Evolutionary conservation across 1,284 basidiomycete species (phyloP), one percentile per base, ranked within the genome.

Genomic region (Ustilago curta): DNA sequence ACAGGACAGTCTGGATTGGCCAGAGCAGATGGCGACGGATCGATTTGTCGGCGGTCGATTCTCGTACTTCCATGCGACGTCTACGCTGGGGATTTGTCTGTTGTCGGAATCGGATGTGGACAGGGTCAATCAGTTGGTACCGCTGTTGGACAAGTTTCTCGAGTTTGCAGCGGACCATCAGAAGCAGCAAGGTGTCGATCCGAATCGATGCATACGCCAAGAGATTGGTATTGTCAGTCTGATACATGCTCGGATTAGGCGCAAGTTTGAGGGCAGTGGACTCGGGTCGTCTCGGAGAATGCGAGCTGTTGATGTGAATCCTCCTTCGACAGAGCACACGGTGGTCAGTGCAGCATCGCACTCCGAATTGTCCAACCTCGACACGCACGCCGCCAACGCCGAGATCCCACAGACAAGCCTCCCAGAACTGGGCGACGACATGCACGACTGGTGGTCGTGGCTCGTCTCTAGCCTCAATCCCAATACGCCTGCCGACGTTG

Each of bases 361-460:
- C 7, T 19, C 27, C n/a, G 27, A 2, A 0, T 1, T 6, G 35
- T 11, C 50, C 7, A 25, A 16, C 27, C 37, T 27, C 25, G 35
- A 14, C 16, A 4, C 14, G 9, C 49, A 37, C 11, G 4, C 32
- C 4, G 37, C 1, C 9, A 25, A 12, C 16, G 32, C 47, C 21
- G 39, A 59, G 8, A n/a, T 51, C 23, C 37, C 43, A 27, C 37
- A 59, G 3, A 52, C 55, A 16, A 39, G 44, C 14, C 59, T 54
- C 25, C 54, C 54, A 9, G 58, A 60, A 16, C 49, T 39, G 23
- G 59, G 59, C 21, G 54, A 60, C 11, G 65, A 68, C 23, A 44
- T 56, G 29, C 52, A 67, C 64, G 64, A 67, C n/a, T 68, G 65
- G 65, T 68, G 65, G 65, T 48, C 59, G 5, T 68, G 65, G 59